These are phyloP conservation scores for Rubus parviflorus DNA, from an alignment of 306 rosid genomes.

Conservation along the genomic window DNA sequence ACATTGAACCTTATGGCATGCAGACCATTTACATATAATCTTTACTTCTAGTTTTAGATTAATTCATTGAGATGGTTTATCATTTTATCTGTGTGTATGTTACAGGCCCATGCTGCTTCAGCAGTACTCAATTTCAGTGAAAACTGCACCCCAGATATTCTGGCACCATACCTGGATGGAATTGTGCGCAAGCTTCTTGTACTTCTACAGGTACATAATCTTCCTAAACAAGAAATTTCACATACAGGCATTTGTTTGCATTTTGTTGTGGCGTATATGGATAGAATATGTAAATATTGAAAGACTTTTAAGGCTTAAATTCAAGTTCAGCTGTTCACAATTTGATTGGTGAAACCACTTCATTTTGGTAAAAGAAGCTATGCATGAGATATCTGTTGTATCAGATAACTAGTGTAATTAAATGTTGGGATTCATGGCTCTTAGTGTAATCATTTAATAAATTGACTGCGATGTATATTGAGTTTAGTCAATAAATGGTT, in stretches of 20 bases:
- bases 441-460: neutral
- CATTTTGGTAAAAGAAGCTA: neutral
- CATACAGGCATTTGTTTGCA: neutral
- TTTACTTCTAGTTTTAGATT: conserved; percentile 10
- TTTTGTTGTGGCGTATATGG: neutral
- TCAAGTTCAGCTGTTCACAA: neutral
- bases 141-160: conserved; percentile 65
- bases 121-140: conserved; percentile 74
- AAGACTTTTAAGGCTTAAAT: neutral
- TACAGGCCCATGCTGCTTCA: conserved; percentile 83
- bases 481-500: neutral
- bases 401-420: neutral
- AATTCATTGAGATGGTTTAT: conserved; percentile 1
- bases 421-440: neutral
- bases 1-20: neutral
- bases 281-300: neutral
- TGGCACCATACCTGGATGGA: conserved; percentile 69
- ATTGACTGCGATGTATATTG: too few species aligned
- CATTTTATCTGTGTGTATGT: conserved; percentile 1
- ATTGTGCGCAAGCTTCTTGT: conserved; percentile 70
- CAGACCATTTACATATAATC: neutral
- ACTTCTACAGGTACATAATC: conserved; percentile 61
- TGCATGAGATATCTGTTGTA: neutral
- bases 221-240: neutral
- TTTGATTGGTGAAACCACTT: neutral